These are phyloP conservation scores for Apiospora malaysiana DNA, from an alignment of 2,329 filamentous ascomycete species.

Conservation along the genomic window DNA sequence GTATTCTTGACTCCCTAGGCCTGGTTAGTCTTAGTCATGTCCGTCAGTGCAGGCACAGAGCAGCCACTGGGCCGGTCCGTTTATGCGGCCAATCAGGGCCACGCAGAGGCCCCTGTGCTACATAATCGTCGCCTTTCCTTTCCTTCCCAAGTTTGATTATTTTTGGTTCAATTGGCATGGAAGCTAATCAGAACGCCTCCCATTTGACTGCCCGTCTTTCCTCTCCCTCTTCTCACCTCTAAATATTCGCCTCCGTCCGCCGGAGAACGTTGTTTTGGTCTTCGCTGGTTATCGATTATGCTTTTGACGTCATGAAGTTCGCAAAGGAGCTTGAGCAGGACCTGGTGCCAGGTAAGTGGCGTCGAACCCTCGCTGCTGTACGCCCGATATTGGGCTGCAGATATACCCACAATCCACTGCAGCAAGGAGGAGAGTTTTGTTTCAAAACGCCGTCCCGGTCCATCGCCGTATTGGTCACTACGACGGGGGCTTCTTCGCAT, in stretches of 20 bases:
- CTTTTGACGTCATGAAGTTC: conserved; percentile 63
- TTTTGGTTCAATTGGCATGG: conserved; percentile 6
- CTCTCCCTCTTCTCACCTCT: background rate
- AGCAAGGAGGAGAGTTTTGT: background rate
- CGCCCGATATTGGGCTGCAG: background rate
- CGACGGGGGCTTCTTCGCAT: background rate
- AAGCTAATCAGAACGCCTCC: background rate
- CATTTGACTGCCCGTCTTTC: background rate
- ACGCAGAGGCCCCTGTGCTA: background rate
- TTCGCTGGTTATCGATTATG: background rate
- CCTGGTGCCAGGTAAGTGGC: conserved; percentile 73
- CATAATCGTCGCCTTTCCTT: conserved; percentile 2
- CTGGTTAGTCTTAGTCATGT: conserved; percentile 4
- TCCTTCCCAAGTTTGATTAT: background rate
- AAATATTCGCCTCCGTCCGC: background rate
- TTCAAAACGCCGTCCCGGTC: background rate
- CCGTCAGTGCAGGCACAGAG: background rate
- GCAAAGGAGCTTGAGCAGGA: conserved; percentile 84
- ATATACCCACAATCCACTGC: background rate
- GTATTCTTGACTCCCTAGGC: background rate
- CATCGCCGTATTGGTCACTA: background rate
- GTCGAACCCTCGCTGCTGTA: conserved; percentile 10
- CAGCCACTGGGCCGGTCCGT: background rate
- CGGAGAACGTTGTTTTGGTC: background rate
- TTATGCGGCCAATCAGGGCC: background rate